Base-by-base conservation (phyloP, 306 rosid genomes). In the Prunus kanzakura region DNA sequence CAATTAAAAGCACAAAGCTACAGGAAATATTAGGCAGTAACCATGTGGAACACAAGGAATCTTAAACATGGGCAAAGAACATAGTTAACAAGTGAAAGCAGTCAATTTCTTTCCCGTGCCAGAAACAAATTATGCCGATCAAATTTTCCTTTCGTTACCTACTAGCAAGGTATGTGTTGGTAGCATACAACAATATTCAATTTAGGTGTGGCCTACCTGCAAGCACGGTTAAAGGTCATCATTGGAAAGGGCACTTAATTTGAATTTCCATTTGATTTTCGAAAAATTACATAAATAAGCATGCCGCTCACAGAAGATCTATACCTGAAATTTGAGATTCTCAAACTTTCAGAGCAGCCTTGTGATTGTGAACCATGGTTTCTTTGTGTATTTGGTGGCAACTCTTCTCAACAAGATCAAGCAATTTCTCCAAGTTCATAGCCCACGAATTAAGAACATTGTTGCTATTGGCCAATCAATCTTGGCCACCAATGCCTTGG, bases 341-440 rank as follows among this genome's bases (percentile, higher is more conserved):
- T 85, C 84, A 93, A 78, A 81, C 93, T 85, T 88, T 89, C 73
- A 89, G 77, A 47, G 84, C 89, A 79, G 96, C 93, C 84, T 91
- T 93, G 79, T 91, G 98, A 79, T 91, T 93, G 79, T 91, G 98
- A 79, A 91, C 92, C 97, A 93, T 93, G 73, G 93, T 89, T 85
- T 91, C 98, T 85, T 93, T 91, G 87, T 93, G 98, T 80, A 93
- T 93, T 82, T 89, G 98, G 79, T 93, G 98, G 85, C 98, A 91
- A 50, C 96, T 93, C 84, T 91, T 91, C 90, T 93, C 98, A 62
- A 91, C 97, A 80, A 93, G 98, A 85, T 93, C 98, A 69, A 91
- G 98, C 80, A 95, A 78, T 71, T 89, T 95, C 89, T 95, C 99
- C 90, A 95, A 87, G 90, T 95, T 95, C 51, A 86, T 18, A 71